A percentile compares a stretch with the other conserved stretches of the same genome.
phyloP scores from a whole-genome alignment of 805 yeast genomes.

The Starmerella potacharoeniae region DNA sequence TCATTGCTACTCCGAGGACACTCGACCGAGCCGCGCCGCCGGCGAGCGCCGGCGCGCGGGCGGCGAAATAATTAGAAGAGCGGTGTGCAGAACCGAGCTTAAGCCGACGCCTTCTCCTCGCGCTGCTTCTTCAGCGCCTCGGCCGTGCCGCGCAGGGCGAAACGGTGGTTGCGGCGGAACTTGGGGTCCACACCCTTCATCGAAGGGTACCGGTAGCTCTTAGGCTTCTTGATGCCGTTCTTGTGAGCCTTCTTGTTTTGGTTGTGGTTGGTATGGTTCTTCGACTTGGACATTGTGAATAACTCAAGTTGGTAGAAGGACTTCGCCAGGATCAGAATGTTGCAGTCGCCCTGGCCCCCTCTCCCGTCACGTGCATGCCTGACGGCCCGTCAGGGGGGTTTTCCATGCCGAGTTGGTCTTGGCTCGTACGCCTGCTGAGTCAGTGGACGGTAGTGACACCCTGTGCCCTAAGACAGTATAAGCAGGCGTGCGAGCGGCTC shows the following conservation, averaged over 20 bases:
- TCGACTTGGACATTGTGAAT: slow-evolving; percentile 84
- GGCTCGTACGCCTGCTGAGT: background rate
- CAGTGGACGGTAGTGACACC: background rate
- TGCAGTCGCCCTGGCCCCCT: background rate
- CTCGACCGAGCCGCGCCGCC: background rate
- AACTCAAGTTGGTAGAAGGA: slow-evolving; percentile 5
- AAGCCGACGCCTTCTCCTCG: slow-evolving; percentile 38
- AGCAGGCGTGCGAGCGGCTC: background rate
- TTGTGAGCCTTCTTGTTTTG: slow-evolving; percentile 99
- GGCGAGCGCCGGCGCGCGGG: background rate
- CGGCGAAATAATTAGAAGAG: background rate
- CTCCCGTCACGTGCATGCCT: background rate
- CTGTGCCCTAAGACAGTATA: background rate
- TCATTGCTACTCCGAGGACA: background rate
- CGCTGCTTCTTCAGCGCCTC: slow-evolving; percentile 76
- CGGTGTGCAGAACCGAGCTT: slow-evolving; percentile 11
- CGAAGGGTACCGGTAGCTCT: slow-evolving; percentile 95
- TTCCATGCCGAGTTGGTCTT: background rate
- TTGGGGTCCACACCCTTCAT: slow-evolving; percentile 98
- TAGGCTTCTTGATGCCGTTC: slow-evolving; percentile 99
- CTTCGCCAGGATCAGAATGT: background rate
- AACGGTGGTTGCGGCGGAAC: slow-evolving; percentile 99
- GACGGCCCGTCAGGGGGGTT: background rate
- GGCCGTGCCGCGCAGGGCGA: slow-evolving; percentile 95
- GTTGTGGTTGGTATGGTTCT: slow-evolving; percentile 99